Evolutionary conservation across 305 asterid genomes (phyloP).

Genomic region (Solanum hybrid): DNA sequence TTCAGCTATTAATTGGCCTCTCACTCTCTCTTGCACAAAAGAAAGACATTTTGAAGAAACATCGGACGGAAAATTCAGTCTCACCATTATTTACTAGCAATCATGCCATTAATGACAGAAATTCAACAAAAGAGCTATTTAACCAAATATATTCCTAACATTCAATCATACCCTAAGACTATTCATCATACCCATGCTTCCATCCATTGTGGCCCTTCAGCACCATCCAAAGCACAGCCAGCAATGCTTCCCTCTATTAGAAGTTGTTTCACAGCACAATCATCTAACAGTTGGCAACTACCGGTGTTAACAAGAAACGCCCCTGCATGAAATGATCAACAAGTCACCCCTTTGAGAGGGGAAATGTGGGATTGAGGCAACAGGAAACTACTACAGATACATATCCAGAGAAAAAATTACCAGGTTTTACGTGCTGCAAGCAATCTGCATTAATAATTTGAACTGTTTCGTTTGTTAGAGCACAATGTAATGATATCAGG

Average conservation of each 20-base stretch:
- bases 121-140: not conserved
- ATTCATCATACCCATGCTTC: slow-evolving; percentile 99
- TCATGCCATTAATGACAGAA: not conserved
- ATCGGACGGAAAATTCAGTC: not conserved
- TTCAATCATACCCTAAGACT: slow-evolving; percentile 55
- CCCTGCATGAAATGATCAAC: slow-evolving; percentile 43
- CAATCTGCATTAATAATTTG: slow-evolving; percentile 88
- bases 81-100: not conserved
- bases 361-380: not conserved
- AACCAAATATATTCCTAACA: slow-evolving; percentile 22
- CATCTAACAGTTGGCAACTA: slow-evolving; percentile 95
- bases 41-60: not conserved
- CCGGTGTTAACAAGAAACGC: slow-evolving; percentile 97
- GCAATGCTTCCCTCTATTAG: slow-evolving; percentile 92
- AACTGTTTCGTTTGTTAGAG: slow-evolving; percentile 73
- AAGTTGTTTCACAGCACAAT: slow-evolving; percentile 97
- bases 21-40: not conserved
- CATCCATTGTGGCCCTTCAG: slow-evolving; percentile 99
- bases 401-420: slow-evolving; percentile 25
- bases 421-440: slow-evolving; percentile 89
- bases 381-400: not conserved
- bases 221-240: slow-evolving; percentile 98
- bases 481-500: slow-evolving; percentile 85
- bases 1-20: not conserved
- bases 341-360: slow-evolving; percentile 19